Base-by-base conservation (phyloP, 805 yeast species). In the Candida anglica region DNA sequence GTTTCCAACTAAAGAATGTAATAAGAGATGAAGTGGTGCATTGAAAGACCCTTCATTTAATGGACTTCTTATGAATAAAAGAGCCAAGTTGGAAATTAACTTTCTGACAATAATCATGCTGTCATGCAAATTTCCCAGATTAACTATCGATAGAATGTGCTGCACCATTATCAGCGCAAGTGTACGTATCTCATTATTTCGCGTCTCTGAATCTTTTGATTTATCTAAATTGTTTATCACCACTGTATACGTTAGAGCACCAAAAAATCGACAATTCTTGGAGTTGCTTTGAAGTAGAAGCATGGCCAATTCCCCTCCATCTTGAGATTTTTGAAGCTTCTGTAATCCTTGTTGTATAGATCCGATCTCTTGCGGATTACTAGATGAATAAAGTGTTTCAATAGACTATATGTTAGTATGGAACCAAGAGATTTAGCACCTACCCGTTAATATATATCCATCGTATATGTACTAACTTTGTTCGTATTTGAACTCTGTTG, bases 161-260 rank as follows among this genome's bases (percentile, higher is more conserved):
- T n/a, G n/a, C n/a, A n/a, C n/a, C n/a, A n/a, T n/a, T n/a, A n/a
- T n/a, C n/a, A n/a, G n/a, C n/a, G n/a, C n/a, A n/a, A n/a, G n/a
- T n/a, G n/a, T n/a, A n/a, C n/a, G n/a, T n/a, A n/a, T n/a, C n/a
- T n/a, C n/a, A n/a, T n/a, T n/a, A n/a, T n/a, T n/a, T n/a, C n/a
- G n/a, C n/a, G n/a, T n/a, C n/a, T n/a, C n/a, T n/a, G n/a, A n/a
- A n/a, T n/a, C n/a, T n/a, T n/a, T n/a, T n/a, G n/a, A n/a, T n/a
- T n/a, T n/a, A n/a, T n/a, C n/a, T n/a, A n/a, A n/a, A n/a, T 43
- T 50, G 38, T 74, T 76, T 28, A 82, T 55, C 42, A 71, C 64
- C 4, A 86, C 93, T 0, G 86, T 73, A 38, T 76, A 78, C 0
- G 95, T 86, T 37, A 84, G 67, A 0, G 94, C 95, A 0, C 95